Base-by-base conservation (phyloP, 257 asterid genomes). In the Solanum rostratum region DNA sequence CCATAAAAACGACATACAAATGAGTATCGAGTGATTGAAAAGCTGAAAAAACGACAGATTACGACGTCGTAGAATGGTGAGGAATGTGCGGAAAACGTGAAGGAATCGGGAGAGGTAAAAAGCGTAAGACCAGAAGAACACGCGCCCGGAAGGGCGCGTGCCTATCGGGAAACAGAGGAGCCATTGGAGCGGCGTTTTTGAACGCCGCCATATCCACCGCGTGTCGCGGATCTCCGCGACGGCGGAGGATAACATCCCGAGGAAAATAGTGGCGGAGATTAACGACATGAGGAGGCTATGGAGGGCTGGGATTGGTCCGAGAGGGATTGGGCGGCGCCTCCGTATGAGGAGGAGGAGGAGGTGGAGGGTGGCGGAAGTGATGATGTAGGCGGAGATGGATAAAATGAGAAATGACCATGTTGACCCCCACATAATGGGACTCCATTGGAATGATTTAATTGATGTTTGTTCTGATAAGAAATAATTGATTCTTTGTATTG, bases 151-250 rank as follows among this genome's bases (percentile, higher is more conserved):
- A 53, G 95, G 92, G 59, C 98, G 97, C 8, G 97, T 95, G 52
- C 98, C 98, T 1, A 95, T 89, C 0, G 98, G 98, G 89, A 95
- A 95, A 76, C 98, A 95, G 19, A 95, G 90, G 81, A 93, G 97
- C 97, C 97, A 95, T 49, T 95, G 88, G 27, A 95, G 87, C 0
- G 97, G 92, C 84, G 97, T 95, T 33, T 89, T 91, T 43, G 90
- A 90, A 27, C 97, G 90, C 81, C 81, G 86, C 98, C 98, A 95
- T 69, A 93, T 50, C 97, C 98, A 95, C 86, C 91, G 86, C 0
- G 98, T 93, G 85, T 95, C 93, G 12, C 90, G 93, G 85, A 95
- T 95, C 57, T 95, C 98, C 2, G 97, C 95, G 9, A 83, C 88
- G 7, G 98, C 81, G 81, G 98, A 92, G 87, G 89, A 79, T 82